Evolutionary conservation across 1,284 basidiomycete species (phyloP).

Genomic region (Marasmius oreades): DNA sequence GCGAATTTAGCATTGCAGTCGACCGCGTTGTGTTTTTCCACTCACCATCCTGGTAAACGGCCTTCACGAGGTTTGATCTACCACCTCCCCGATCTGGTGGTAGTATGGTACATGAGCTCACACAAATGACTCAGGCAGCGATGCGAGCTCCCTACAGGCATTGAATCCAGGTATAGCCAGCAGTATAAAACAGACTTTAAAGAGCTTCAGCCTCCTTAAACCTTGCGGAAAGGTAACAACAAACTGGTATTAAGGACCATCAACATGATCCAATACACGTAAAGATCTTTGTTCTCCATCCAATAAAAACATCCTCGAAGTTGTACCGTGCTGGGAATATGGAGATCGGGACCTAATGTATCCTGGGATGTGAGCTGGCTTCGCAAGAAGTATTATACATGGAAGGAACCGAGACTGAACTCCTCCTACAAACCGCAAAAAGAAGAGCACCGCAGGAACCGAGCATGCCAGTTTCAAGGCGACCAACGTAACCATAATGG

Average conservation of each 20-base stretch:
- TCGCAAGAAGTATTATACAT: not conserved
- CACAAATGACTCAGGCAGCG: not conserved
- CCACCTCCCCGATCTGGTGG: not conserved
- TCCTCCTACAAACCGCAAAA: not conserved
- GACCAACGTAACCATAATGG: not conserved
- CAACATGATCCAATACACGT: not conserved
- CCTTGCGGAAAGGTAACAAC: not conserved
- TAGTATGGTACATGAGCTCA: not conserved
- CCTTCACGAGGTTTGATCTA: not conserved
- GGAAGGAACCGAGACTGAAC: not conserved
- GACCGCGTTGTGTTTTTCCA: not conserved
- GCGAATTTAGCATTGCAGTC: not conserved
- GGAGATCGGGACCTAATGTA: not conserved
- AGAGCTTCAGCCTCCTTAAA: not conserved
- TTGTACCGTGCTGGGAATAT: not conserved
- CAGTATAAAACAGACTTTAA: not conserved
- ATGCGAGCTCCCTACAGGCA: not conserved
- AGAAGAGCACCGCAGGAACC: not conserved
- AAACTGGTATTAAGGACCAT: not conserved
- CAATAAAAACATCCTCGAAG: not conserved
- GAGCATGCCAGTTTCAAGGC: not conserved
- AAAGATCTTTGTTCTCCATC: not conserved
- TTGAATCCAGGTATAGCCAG: not conserved
- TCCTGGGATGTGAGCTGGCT: not conserved
- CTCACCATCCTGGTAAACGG: not conserved